Evolutionary conservation across 108 stramenopile genomes (phyloP).

Genomic region (Discostella pseudostelligera): DNA sequence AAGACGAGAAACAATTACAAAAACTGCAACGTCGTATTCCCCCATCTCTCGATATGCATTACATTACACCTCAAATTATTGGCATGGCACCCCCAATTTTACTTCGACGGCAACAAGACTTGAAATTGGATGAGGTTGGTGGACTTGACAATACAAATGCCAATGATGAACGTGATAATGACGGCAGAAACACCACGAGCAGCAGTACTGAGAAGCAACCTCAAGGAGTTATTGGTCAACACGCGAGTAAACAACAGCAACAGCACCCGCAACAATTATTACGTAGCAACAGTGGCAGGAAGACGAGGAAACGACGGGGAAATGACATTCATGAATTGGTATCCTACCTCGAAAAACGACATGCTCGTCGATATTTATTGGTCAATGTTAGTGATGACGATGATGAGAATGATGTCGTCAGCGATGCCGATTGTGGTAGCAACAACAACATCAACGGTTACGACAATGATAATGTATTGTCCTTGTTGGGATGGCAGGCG

Average conservation of each 20-base stretch:
- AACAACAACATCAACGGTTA: no score
- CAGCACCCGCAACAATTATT: background rate
- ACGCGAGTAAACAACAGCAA: background rate
- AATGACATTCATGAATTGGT: conserved; percentile 55
- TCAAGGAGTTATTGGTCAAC: background rate
- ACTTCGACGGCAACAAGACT: conserved; percentile 15
- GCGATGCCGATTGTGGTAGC: no score
- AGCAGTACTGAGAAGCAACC: background rate
- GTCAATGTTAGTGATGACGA: conserved; percentile 56
- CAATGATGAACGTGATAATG: background rate
- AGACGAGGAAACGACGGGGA: conserved; percentile 20
- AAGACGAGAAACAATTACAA: conserved; percentile 11
- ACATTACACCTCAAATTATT: conserved; percentile 61
- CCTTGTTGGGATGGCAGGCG: conserved; percentile 61
- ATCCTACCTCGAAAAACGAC: conserved; percentile 53
- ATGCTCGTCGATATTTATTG: conserved; percentile 53
- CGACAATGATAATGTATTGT: conserved; percentile 31
- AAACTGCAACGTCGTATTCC: conserved; percentile 43
- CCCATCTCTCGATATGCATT: conserved; percentile 50
- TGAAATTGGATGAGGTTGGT: no score
- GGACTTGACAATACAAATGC: conserved; percentile 10
- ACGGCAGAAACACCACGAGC: conserved; percentile 3
- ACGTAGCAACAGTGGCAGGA: background rate
- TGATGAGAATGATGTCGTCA: conserved; percentile 31
- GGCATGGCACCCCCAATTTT: conserved; percentile 53